Conservation (phyloP, 371 early-diverging fungal species). For the Synchytrium microbalum region DNA sequence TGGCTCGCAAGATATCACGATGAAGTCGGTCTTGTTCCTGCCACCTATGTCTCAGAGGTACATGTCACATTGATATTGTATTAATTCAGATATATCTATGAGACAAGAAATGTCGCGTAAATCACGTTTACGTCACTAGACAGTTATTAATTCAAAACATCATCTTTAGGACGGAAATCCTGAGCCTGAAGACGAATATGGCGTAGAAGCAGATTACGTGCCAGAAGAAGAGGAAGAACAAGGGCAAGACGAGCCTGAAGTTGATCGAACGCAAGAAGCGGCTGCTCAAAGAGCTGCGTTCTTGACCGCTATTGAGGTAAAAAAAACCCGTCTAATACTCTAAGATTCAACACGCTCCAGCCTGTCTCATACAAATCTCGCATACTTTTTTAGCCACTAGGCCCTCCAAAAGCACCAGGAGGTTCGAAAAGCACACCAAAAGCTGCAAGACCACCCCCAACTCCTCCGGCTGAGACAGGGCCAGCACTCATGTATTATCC, state of each 20-base stretch:
- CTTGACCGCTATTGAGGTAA: not conserved
- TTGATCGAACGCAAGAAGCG: not conserved
- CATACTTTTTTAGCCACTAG: not conserved
- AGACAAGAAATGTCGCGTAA: not conserved
- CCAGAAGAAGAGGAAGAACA: not conserved
- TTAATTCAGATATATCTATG: conserved; percentile 12
- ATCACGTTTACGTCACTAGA: not conserved
- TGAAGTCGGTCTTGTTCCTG: conserved; percentile 35
- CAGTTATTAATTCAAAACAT: not conserved
- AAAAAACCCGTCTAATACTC: not conserved
- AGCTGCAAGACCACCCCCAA: not conserved
- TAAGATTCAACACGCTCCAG: too few species aligned
- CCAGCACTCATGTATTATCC: conserved; percentile 27
- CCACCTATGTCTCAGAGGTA: conserved; percentile 26
- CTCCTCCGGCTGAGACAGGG: conserved; percentile 13
- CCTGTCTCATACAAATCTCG: too few species aligned
- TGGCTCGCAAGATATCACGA: conserved; percentile 35
- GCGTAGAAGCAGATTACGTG: not conserved
- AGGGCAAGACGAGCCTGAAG: not conserved
- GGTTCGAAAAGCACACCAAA: too few species aligned
- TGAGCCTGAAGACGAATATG: conserved; percentile 1
- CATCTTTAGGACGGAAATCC: conserved; percentile 1
- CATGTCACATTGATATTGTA: conserved; percentile 9
- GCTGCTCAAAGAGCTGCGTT: not conserved
- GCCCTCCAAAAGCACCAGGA: not conserved